phyloP scores from a whole-genome alignment of 139 green algal genomes.

The Ulvella scutata region DNA sequence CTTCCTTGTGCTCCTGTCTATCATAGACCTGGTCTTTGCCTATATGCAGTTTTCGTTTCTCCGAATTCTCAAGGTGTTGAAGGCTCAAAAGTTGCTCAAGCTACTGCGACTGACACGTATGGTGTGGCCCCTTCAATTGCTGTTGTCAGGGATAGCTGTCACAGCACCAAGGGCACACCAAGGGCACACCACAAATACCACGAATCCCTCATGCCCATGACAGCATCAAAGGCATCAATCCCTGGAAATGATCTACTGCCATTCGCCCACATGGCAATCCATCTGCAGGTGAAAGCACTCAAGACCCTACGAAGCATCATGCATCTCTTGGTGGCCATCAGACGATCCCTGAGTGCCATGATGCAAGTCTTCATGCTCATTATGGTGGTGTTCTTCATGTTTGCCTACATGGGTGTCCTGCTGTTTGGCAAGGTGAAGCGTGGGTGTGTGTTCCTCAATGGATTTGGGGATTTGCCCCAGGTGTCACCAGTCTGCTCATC shows the following conservation, averaged over 20 bases:
- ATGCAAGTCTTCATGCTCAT: background rate
- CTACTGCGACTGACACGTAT: background rate
- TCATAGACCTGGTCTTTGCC: constrained; percentile 13
- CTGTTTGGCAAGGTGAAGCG: background rate
- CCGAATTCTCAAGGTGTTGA: background rate
- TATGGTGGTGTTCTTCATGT: background rate
- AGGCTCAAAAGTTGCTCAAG: background rate
- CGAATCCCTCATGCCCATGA: no score
- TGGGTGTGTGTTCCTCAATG: background rate
- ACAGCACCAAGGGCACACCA: no score
- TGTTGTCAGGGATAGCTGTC: no score
- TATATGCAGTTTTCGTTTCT: background rate
- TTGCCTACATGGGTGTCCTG: background rate
- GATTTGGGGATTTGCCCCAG: no score
- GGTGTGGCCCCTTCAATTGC: background rate
- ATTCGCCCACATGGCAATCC: no score
- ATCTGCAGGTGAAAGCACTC: background rate
- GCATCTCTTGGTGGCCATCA: background rate
- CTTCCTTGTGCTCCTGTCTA: constrained; percentile 25
- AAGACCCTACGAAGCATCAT: background rate
- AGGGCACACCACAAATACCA: no score
- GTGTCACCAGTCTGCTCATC: no score
- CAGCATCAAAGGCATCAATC: no score
- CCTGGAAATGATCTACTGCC: no score
- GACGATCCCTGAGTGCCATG: background rate